A percentile compares a stretch with the other conserved stretches of the same genome.
These are phyloP conservation scores for Draba incana DNA, from an alignment of 345 rosid species.

Conservation along the genomic window DNA sequence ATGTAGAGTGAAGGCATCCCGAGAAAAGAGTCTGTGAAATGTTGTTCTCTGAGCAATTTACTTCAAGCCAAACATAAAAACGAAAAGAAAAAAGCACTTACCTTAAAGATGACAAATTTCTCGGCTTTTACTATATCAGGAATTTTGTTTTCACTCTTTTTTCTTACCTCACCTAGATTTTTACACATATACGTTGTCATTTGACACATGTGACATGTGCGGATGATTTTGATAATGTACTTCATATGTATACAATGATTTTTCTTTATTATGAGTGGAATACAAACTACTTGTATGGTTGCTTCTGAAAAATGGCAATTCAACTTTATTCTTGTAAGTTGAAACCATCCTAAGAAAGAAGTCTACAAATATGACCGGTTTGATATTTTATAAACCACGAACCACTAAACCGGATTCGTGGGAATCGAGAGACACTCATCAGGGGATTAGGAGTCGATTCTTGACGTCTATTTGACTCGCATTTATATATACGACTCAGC, in stretches of 20 bases:
- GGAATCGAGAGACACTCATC: not conserved
- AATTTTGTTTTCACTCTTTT: not conserved
- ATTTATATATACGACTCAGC: too few species aligned
- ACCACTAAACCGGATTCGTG: not conserved
- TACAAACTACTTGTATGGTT: conserved; percentile 1
- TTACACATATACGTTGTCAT: not conserved
- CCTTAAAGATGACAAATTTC: conserved; percentile 40
- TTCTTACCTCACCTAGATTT: not conserved
- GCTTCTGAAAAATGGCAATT: not conserved
- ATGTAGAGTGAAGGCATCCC: conserved; percentile 61
- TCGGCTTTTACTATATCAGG: conserved; percentile 30
- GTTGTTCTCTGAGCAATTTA: conserved; percentile 67
- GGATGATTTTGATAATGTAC: conserved; percentile 25
- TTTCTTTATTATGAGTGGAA: not conserved
- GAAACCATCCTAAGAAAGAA: not conserved
- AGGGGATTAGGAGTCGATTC: not conserved
- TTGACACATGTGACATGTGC: conserved; percentile 12
- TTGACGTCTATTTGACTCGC: not conserved
- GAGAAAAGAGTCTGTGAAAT: conserved; percentile 44
- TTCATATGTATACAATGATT: not conserved
- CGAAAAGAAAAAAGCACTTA: conserved; percentile 48
- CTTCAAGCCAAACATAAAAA: conserved; percentile 44
- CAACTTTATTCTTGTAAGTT: not conserved
- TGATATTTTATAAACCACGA: not conserved
- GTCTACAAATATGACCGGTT: not conserved